A percentile compares a stretch with the other conserved stretches of the same genome.
These are phyloP conservation scores for Deinandra increscens DNA, from an alignment of 129 eudicot genomes.

Conservation along the genomic window DNA sequence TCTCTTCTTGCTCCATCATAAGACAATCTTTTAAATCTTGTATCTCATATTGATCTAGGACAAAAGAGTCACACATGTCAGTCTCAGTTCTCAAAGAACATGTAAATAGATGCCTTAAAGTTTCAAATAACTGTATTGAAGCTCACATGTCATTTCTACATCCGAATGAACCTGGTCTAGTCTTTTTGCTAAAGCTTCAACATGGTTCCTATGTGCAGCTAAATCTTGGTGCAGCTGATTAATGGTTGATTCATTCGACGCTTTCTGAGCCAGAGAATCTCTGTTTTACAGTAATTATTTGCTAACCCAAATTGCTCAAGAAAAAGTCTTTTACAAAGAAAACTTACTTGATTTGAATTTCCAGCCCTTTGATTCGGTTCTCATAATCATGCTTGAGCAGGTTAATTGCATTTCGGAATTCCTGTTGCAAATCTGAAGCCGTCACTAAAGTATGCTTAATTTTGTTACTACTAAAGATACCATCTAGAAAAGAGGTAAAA, in stretches of 20 bases:
- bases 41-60: conserved; percentile 54
- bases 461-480: not conserved
- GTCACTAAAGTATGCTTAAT: not conserved
- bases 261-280: conserved; percentile 40
- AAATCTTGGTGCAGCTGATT: conserved; percentile 60
- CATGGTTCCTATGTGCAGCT: conserved; percentile 48
- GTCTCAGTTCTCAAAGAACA: not conserved
- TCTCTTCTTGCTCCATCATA: conserved; percentile 67
- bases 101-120: not conserved
- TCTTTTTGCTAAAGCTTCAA: conserved; percentile 48
- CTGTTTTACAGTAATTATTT: conserved; percentile 27
- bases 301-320: not conserved
- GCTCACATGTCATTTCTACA: conserved; percentile 49
- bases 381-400: conserved; percentile 43
- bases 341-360: conserved; percentile 46
- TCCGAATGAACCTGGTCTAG: conserved; percentile 48
- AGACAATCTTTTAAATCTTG: conserved; percentile 70
- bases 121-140: not conserved
- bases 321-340: not conserved
- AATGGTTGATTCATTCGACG: conserved; percentile 48
- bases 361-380: conserved; percentile 39
- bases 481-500: not conserved
- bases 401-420: conserved; percentile 42
- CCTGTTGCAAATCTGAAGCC: conserved; percentile 37
- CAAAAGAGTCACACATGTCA: conserved; percentile 11